phyloP scores from a whole-genome alignment of 2,329 filamentous ascomycete species.

The Clonostachys solani region DNA sequence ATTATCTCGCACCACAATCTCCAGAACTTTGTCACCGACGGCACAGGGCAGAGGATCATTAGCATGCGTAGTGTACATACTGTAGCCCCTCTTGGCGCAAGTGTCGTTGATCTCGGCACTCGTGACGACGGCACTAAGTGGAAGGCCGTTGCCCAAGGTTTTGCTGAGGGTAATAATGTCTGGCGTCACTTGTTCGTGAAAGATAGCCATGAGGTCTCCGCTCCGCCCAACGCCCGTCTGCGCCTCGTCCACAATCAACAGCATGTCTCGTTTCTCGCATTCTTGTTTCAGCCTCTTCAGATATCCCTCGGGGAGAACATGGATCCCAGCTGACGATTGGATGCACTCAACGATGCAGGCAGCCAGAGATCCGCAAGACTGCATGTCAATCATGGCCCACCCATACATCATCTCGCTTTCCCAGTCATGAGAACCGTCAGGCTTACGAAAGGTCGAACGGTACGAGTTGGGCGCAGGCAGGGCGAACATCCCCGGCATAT shows the following conservation, averaged over 20 bases:
- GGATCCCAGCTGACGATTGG: conserved; percentile 54
- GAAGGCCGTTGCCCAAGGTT: conserved; percentile 56
- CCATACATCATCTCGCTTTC: conserved; percentile 57
- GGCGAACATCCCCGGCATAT: conserved; percentile 52
- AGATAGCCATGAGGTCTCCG: conserved; percentile 55
- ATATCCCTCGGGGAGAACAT: conserved; percentile 54
- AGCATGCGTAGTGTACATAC: conserved; percentile 58
- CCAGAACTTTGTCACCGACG: conserved; percentile 56
- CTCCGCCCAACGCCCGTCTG: conserved; percentile 55
- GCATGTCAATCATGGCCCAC: conserved; percentile 55
- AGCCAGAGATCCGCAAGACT: conserved; percentile 56
- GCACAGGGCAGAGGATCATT: conserved; percentile 59
- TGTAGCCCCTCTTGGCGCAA: conserved; percentile 41
- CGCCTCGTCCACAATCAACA: conserved; percentile 58
- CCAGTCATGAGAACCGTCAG: conserved; percentile 59
- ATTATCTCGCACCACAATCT: conserved; percentile 53
- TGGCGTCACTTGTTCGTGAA: conserved; percentile 47
- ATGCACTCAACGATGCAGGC: conserved; percentile 63
- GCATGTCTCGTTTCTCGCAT: conserved; percentile 52
- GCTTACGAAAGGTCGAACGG: conserved; percentile 52
- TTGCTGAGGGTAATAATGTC: conserved; percentile 59
- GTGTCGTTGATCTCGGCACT: conserved; percentile 44
- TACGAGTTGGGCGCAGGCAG: conserved; percentile 58
- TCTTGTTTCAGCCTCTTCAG: conserved; percentile 48
- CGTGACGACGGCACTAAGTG: conserved; percentile 53